phyloP scores from a whole-genome alignment of 495 filamentous ascomycete genomes.

The Saxispiralis lemnorum region DNA sequence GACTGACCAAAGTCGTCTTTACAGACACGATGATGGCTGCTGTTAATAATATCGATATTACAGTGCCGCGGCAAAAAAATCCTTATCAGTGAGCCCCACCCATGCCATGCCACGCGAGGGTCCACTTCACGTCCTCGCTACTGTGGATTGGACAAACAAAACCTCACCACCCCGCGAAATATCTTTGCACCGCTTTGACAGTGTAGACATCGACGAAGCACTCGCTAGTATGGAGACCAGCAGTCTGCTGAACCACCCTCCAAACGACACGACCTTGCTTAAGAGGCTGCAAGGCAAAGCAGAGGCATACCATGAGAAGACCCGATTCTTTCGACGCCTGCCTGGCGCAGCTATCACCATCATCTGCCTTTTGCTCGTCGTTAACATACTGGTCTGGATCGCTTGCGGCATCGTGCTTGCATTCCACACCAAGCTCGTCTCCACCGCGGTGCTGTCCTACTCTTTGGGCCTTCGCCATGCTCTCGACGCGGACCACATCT shows the following conservation, averaged over 20 bases:
- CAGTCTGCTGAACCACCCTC: no score
- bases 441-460: conserved; percentile 67
- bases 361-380: conserved; percentile 42
- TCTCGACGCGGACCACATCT: conserved; percentile 91
- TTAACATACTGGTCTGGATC: conserved; percentile 60
- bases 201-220: no score
- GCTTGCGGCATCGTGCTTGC: conserved; percentile 48
- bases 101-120: no score
- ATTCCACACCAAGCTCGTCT: conserved; percentile 38
- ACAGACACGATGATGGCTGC: no score
- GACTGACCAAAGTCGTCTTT: conserved; percentile 1
- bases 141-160: no score
- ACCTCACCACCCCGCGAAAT: no score
- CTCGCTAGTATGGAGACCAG: no score
- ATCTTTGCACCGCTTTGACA: no score
- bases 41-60: no score
- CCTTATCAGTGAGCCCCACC: no score
- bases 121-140: background rate
- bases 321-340: conserved; percentile 28
- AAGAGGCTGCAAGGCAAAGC: conserved; percentile 14
- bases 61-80: no score
- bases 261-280: background rate
- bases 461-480: conserved; percentile 86
- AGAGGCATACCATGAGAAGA: conserved; percentile 19
- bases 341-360: conserved; percentile 49